phyloP scores from a whole-genome alignment of 495 filamentous ascomycete species.

The Lineolata rhizophorae region DNA sequence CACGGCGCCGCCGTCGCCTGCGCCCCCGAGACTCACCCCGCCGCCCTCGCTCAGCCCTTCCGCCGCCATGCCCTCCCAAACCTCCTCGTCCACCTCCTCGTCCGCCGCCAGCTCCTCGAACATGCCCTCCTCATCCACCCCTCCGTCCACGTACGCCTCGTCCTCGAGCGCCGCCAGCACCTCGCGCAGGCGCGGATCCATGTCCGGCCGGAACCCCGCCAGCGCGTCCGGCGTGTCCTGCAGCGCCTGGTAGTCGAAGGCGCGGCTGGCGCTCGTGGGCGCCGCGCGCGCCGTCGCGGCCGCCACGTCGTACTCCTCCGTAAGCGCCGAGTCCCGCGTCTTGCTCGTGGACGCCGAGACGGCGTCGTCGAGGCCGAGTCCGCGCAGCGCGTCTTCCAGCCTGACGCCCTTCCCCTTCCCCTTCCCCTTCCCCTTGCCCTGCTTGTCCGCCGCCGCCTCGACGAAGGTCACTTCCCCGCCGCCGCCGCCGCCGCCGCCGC shows the following conservation, averaged over 20 bases:
- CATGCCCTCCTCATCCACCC: slow-evolving; percentile 38
- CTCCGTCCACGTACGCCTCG: slow-evolving; percentile 81
- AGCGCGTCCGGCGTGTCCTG: slow-evolving; percentile 82
- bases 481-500: slow-evolving; percentile 26
- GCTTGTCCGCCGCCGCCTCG: slow-evolving; percentile 36
- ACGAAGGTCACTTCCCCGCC: slow-evolving; percentile 62
- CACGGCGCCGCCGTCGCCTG: too few relatives aligned
- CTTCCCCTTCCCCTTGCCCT: slow-evolving; percentile 43
- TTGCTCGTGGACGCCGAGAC: slow-evolving; percentile 12
- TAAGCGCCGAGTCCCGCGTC: too few relatives aligned
- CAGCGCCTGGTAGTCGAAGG: slow-evolving; percentile 73
- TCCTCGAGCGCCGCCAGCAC: slow-evolving; percentile 89
- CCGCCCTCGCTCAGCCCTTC: too few relatives aligned
- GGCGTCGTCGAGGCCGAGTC: slow-evolving; percentile 27
- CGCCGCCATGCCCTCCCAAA: slow-evolving; percentile 34
- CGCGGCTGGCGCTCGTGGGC: slow-evolving; percentile 46
- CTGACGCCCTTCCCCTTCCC: slow-evolving; percentile 29
- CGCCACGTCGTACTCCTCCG: too few relatives aligned
- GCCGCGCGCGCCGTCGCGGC: neutral
- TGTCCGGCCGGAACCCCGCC: slow-evolving; percentile 87
- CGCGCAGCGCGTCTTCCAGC: slow-evolving; percentile 63
- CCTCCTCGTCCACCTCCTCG: slow-evolving; percentile 45
- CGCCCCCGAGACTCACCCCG: slow-evolving; percentile 4
- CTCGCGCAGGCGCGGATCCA: slow-evolving; percentile 88
- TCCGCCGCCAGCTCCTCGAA: slow-evolving; percentile 61